Conservation (phyloP, 2,329 filamentous ascomycete species). For the Paecilomyces variotii region DNA sequence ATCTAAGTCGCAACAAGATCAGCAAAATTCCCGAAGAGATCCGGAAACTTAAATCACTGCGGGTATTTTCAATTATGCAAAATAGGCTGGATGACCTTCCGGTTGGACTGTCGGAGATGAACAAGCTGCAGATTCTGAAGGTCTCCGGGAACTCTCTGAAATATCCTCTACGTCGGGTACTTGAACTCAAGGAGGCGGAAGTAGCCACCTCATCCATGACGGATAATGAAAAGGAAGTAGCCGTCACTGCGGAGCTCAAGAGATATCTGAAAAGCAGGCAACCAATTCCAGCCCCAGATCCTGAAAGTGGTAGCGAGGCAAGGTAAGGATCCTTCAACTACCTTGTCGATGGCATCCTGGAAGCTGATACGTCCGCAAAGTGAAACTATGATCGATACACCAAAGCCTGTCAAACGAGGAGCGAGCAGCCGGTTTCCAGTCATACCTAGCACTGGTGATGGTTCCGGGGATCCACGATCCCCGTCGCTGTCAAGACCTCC, state of each 20-base stretch:
- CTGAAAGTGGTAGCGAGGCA: constrained; percentile 40
- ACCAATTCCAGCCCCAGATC: constrained; percentile 28
- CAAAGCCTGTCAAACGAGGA: constrained; percentile 56
- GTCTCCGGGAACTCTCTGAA: constrained; percentile 79
- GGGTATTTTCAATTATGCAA: constrained; percentile 79
- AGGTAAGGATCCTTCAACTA: constrained; percentile 21
- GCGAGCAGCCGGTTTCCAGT: constrained; percentile 52
- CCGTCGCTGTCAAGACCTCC: constrained; percentile 61
- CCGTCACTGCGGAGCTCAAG: constrained; percentile 54
- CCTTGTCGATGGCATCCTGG: neutral
- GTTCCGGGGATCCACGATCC: constrained; percentile 64
- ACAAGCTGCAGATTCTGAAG: constrained; percentile 78
- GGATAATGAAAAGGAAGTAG: constrained; percentile 53
- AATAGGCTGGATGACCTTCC: constrained; percentile 83
- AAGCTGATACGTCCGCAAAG: constrained; percentile 33
- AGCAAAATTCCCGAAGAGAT: constrained; percentile 70
- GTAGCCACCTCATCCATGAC: constrained; percentile 47
- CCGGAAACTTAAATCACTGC: constrained; percentile 70
- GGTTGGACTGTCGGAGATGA: constrained; percentile 79
- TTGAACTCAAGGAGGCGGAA: constrained; percentile 60
- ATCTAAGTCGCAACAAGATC: constrained; percentile 83
- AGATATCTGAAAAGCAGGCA: constrained; percentile 46
- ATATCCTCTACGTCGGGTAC: constrained; percentile 65
- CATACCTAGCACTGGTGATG: constrained; percentile 41
- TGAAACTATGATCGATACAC: constrained; percentile 69